These are phyloP conservation scores for Strobilomyces dryophilus DNA, from an alignment of 768 basidiomycete genomes.

Conservation along the genomic window DNA sequence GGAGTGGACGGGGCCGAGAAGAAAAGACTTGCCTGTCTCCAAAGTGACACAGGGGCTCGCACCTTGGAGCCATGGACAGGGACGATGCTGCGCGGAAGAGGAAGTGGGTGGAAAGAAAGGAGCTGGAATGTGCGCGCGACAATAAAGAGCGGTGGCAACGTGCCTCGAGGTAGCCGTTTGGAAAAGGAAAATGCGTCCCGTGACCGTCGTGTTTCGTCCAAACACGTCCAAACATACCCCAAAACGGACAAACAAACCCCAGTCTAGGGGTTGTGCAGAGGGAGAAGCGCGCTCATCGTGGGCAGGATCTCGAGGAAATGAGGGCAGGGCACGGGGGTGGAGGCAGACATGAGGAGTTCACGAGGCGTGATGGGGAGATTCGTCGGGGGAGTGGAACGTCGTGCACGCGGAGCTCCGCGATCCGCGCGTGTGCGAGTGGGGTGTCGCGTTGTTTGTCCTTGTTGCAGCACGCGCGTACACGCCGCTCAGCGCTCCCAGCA, in stretches of 20 bases:
- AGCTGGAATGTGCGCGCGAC: slow-evolving; percentile 12
- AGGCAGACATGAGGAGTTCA: slow-evolving; percentile 14
- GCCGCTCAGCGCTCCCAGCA: slow-evolving; percentile 15
- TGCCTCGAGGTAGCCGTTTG: slow-evolving; percentile 27
- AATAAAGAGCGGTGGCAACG: slow-evolving; percentile 25
- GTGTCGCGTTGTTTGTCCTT: slow-evolving; percentile 37
- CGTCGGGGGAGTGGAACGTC: neutral
- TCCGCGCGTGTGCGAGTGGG: neutral
- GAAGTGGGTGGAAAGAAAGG: slow-evolving; percentile 1
- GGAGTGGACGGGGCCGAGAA: slow-evolving; percentile 4
- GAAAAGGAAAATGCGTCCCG: slow-evolving; percentile 34
- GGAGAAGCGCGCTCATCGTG: neutral
- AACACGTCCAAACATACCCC: slow-evolving; percentile 23
- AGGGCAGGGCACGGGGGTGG: slow-evolving; percentile 15
- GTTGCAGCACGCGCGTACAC: slow-evolving; percentile 39
- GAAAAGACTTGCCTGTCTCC: slow-evolving; percentile 57
- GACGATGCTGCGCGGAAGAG: neutral
- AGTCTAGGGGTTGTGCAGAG: slow-evolving; percentile 17
- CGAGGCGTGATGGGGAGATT: slow-evolving; percentile 10
- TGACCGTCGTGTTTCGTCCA: slow-evolving; percentile 33
- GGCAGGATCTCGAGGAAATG: neutral
- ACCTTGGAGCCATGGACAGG: slow-evolving; percentile 40
- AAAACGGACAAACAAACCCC: slow-evolving; percentile 14
- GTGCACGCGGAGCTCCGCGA: slow-evolving; percentile 2
- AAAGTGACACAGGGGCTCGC: slow-evolving; percentile 78